Conservation (phyloP, 169 alveolate genomes). For the Eimeria zaria region DNA sequence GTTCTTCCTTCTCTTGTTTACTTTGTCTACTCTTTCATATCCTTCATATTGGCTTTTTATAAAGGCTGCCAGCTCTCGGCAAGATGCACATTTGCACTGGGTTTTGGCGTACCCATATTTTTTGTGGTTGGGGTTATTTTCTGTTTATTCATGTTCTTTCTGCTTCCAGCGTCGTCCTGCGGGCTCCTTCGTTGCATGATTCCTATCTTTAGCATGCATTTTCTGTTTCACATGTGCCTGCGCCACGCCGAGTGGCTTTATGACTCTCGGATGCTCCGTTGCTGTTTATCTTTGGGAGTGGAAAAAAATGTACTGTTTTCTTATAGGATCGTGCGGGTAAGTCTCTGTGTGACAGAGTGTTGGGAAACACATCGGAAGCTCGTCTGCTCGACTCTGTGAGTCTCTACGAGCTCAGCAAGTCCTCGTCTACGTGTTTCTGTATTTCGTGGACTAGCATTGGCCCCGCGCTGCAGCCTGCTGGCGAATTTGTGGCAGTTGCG, state of each 20-base stretch:
- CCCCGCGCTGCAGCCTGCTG: constrained; percentile 37
- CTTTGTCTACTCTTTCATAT: background rate
- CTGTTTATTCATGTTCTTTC: background rate
- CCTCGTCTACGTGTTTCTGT: background rate
- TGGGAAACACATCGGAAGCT: background rate
- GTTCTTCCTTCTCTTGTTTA: background rate
- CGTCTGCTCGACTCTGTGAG: constrained; percentile 12
- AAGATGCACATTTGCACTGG: background rate
- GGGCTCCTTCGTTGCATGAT: background rate
- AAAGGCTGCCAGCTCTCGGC: constrained; percentile 65
- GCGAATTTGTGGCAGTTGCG: constrained; percentile 58
- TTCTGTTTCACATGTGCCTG: constrained; percentile 12
- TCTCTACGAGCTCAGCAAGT: background rate
- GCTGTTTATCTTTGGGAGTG: background rate
- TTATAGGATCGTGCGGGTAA: background rate
- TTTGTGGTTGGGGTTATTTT: background rate
- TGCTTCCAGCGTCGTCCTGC: background rate
- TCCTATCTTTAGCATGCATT: background rate
- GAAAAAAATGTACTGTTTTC: background rate
- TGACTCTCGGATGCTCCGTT: background rate
- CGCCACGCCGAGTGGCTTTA: background rate
- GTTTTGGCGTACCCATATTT: background rate
- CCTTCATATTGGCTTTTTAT: constrained; percentile 30
- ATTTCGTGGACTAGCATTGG: background rate
- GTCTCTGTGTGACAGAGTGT: background rate